Conservation (phyloP, 2,329 filamentous ascomycete species). For the Chrysoporthe puriensis region DNA sequence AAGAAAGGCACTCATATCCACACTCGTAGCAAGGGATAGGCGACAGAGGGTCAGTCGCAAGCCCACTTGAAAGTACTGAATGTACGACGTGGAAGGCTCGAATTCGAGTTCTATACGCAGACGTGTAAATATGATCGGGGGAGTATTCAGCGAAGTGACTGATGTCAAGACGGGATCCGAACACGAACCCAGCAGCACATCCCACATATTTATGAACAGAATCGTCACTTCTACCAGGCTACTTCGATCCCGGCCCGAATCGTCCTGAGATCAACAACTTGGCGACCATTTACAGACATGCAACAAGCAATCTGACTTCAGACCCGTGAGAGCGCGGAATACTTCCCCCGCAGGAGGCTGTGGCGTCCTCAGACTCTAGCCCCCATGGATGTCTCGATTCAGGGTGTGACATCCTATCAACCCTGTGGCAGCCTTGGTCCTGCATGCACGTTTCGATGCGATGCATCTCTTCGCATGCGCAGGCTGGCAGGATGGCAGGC, state of each 20-base stretch:
- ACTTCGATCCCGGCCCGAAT: conserved; percentile 5
- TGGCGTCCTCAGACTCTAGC: conserved; percentile 2
- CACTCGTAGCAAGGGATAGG: neutral
- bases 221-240: neutral
- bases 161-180: neutral
- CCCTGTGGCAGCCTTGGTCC: neutral
- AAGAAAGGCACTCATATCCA: neutral
- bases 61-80: neutral
- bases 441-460: conserved; percentile 2
- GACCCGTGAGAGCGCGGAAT: neutral
- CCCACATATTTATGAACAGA: neutral
- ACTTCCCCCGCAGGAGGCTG: conserved; percentile 1
- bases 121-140: neutral
- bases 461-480: conserved; percentile 5
- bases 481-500: neutral
- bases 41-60: neutral
- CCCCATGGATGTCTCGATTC: neutral
- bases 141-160: neutral
- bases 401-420: neutral
- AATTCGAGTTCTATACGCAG: neutral
- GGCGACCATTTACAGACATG: neutral
- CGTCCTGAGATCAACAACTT: neutral
- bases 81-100: neutral
- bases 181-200: neutral
- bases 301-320: neutral